These are phyloP conservation scores for Phylloporus gajari DNA, from an alignment of 1,284 basidiomycete species.

Conservation along the genomic window DNA sequence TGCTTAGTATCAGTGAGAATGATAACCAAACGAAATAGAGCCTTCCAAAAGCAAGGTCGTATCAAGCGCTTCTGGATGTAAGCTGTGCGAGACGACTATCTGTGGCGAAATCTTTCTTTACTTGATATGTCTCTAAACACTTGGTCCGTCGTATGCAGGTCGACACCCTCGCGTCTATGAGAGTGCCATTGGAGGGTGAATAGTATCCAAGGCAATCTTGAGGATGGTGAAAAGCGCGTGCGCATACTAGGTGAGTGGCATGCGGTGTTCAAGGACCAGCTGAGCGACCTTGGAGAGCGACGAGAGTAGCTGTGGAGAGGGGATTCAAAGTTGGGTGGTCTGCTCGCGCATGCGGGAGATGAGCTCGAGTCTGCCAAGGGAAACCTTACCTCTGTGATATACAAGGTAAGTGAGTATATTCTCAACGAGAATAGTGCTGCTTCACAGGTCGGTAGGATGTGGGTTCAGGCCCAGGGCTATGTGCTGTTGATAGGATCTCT, in stretches of 20 bases:
- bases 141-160: constrained; percentile 63
- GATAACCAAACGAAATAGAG: too few species aligned
- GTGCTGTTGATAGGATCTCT: constrained; percentile 85
- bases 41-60: constrained; percentile 89
- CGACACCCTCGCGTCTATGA: constrained; percentile 56
- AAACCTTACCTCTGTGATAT: constrained; percentile 90
- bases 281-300: constrained; percentile 79
- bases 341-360: constrained; percentile 81
- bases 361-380: constrained; percentile 87
- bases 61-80: constrained; percentile 86
- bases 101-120: constrained; percentile 78
- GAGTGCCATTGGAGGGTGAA: constrained; percentile 64
- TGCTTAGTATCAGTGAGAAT: too few species aligned
- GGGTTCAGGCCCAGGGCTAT: constrained; percentile 84
- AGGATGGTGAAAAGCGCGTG: constrained; percentile 78
- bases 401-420: constrained; percentile 71
- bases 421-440: constrained; percentile 1
- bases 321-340: constrained; percentile 87
- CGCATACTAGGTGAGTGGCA: constrained; percentile 76
- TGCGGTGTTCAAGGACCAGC: constrained; percentile 73
- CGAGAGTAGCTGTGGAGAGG: constrained; percentile 96
- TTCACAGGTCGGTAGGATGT: constrained; percentile 74
- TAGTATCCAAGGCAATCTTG: constrained; percentile 74
- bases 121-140: constrained; percentile 67
- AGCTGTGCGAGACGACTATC: constrained; percentile 82